Evolutionary conservation across 805 yeast species (phyloP).

Genomic region (Metschnikowia sp.): DNA sequence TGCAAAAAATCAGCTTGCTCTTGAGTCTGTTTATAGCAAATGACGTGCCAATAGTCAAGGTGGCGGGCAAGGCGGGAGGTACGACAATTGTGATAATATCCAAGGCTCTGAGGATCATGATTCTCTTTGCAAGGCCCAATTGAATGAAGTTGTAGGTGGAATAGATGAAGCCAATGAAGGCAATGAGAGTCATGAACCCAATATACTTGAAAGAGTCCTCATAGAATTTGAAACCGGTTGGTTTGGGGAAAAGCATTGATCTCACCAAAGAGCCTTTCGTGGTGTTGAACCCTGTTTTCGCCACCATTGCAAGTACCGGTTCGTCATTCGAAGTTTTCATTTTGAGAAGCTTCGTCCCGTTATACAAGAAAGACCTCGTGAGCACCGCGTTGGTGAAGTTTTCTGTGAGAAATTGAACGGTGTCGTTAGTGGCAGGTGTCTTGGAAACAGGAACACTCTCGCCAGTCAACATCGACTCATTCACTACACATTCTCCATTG

Average conservation of each 20-base stretch:
- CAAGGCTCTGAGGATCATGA: slow-evolving; percentile 82
- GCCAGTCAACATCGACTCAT: slow-evolving; percentile 97
- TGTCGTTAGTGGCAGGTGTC: slow-evolving; percentile 58
- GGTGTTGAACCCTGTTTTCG: slow-evolving; percentile 89
- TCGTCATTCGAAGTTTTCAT: slow-evolving; percentile 70
- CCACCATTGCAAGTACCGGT: slow-evolving; percentile 83
- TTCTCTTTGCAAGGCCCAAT: slow-evolving; percentile 63
- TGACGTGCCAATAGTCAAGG: slow-evolving; percentile 92
- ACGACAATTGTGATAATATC: slow-evolving; percentile 96
- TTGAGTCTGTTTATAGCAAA: slow-evolving; percentile 81
- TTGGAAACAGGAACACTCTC: slow-evolving; percentile 97
- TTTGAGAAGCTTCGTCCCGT: slow-evolving; percentile 86
- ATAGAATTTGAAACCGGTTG: slow-evolving; percentile 88
- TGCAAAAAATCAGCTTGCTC: slow-evolving; percentile 69
- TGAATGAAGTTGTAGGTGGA: slow-evolving; percentile 80
- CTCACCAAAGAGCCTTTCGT: slow-evolving; percentile 92
- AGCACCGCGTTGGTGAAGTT: slow-evolving; percentile 64
- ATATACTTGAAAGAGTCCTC: slow-evolving; percentile 93
- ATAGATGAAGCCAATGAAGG: slow-evolving; percentile 75
- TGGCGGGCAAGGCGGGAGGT: slow-evolving; percentile 98
- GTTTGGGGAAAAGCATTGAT: slow-evolving; percentile 96
- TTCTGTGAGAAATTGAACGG: slow-evolving; percentile 53
- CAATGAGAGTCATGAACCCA: slow-evolving; percentile 89
- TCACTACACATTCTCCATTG: slow-evolving; percentile 93
- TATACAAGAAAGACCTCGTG: slow-evolving; percentile 73